Evolutionary conservation across 2,329 filamentous ascomycete species (phyloP), one percentile per base, ranked within the genome.

Genomic region (Drechslerella dactyloides): DNA sequence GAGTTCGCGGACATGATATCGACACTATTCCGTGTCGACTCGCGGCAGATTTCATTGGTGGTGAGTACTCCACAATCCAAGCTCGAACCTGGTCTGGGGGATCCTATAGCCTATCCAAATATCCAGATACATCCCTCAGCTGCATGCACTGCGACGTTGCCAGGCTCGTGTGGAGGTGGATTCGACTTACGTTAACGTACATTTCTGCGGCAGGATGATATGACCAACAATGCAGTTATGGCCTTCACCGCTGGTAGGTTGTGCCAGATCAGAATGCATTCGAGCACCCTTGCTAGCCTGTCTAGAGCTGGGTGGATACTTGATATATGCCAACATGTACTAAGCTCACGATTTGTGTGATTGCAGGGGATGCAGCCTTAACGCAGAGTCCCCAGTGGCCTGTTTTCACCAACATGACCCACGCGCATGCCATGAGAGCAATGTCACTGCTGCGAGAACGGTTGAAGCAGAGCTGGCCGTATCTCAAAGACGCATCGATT

Each of bases 201-300:
- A 64, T 61, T 55, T 42, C 40, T 33, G 8, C 46, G 58, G 19
- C 53, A 73, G 69, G 69, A 73, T 23, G 69, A 73, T 15, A 73
- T 73, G 69, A 68, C 63, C 5, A 68, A 66, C n/a, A 62, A 73
- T 68, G 69, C 69, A 30, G 69, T 73, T 11, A 73, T 73, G 61
- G 69, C 69, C 11, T 73, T 73, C 40, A 65, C 48, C 56, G 69
- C 69, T 6, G 69, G 69, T 68, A 61, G 21, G 61, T 55, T 51
- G 17, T 27, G 19, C 33, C 33, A 37, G 11, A 24, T 50, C 48
- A n/a, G n/a, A n/a, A n/a, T n/a, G 27, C 53, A 42, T 23, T 15
- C 21, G 11, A 19, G n/a, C 27, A 54, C 7, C 11, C 46, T 61
- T 61, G 52, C 30, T 51, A 53, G 30, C n/a, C 27, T 24, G 13